Percentiles rank a stretch among this genome's conserved stretches.
These are phyloP conservation scores for Ophiostoma himal-ulmi DNA, from an alignment of 2,329 filamentous ascomycete genomes.

Conservation along the genomic window DNA sequence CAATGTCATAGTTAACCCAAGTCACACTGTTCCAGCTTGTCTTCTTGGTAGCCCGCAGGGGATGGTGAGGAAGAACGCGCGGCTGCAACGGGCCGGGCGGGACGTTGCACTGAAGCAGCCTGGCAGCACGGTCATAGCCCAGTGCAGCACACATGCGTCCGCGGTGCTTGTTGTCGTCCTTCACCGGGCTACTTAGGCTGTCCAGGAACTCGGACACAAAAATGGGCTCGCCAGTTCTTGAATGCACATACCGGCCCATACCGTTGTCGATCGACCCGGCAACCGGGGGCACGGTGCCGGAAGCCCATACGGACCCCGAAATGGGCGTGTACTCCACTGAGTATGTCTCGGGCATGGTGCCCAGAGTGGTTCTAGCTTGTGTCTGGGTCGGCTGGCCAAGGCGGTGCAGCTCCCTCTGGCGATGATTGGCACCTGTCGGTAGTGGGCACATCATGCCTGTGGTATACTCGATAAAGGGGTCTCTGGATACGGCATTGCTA, in stretches of 20 bases:
- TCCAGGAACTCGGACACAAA: constrained; percentile 48
- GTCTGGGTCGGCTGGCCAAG: constrained; percentile 27
- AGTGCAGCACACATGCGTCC: constrained; percentile 73
- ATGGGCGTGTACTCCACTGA: constrained; percentile 37
- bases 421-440: constrained; percentile 28
- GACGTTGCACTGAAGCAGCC: constrained; percentile 54
- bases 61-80: background rate
- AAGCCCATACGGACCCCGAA: constrained; percentile 66
- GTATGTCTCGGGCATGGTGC: constrained; percentile 20
- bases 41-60: background rate
- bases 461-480: constrained; percentile 40
- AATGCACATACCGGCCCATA: constrained; percentile 57
- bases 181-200: background rate
- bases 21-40: constrained; percentile 39
- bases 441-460: constrained; percentile 27
- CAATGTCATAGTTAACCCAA: constrained; percentile 33
- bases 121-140: constrained; percentile 64
- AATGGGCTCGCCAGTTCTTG: constrained; percentile 66
- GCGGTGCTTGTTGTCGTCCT: constrained; percentile 65
- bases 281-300: constrained; percentile 62
- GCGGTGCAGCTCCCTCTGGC: constrained; percentile 31
- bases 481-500: constrained; percentile 37
- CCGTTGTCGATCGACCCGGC: constrained; percentile 55
- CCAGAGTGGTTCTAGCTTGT: constrained; percentile 31
- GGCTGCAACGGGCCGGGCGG: background rate